Conservation (phyloP, 1,284 basidiomycete genomes). For the Malassezia sp. region DNA sequence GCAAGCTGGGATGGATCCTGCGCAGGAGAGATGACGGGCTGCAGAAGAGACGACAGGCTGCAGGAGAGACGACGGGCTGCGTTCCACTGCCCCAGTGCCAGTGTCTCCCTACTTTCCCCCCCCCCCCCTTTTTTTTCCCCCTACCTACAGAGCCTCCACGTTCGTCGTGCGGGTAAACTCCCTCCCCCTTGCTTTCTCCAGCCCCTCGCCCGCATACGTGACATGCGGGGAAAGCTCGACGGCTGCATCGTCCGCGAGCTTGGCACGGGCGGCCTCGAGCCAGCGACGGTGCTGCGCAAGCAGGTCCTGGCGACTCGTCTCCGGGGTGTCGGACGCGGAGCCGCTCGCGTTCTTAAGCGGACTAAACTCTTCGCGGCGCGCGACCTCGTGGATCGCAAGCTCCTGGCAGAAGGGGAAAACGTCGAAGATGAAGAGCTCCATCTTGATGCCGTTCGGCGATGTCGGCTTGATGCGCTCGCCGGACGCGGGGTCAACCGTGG, state of each 20-base stretch:
- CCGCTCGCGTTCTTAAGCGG: conserved; percentile 95
- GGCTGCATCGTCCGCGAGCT: conserved; percentile 59
- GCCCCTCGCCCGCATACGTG: conserved; percentile 81
- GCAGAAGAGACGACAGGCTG: no score
- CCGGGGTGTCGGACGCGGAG: conserved; percentile 81
- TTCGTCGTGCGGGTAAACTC: conserved; percentile 51
- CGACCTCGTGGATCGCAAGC: conserved; percentile 81
- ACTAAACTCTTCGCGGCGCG: conserved; percentile 79
- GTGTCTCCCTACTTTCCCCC: no score
- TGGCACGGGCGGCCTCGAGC: conserved; percentile 68
- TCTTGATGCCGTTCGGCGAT: conserved; percentile 96
- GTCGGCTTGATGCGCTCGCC: conserved; percentile 60
- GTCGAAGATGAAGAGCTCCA: conserved; percentile 97
- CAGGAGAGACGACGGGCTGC: no score
- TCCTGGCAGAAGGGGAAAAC: conserved; percentile 77
- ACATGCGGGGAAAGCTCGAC: conserved; percentile 82
- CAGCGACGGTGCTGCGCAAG: conserved; percentile 80
- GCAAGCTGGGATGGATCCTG: no score
- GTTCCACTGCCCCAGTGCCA: no score
- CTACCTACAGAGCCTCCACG: conserved; percentile 12
- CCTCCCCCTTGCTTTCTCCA: conserved; percentile 68
- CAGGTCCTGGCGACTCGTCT: conserved; percentile 77
- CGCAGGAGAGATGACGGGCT: no score
- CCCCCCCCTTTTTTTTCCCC: no score
- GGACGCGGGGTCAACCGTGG: conserved; percentile 55